phyloP scores from a whole-genome alignment of 768 basidiomycete genomes.

The Pleurotus pulmonarius region DNA sequence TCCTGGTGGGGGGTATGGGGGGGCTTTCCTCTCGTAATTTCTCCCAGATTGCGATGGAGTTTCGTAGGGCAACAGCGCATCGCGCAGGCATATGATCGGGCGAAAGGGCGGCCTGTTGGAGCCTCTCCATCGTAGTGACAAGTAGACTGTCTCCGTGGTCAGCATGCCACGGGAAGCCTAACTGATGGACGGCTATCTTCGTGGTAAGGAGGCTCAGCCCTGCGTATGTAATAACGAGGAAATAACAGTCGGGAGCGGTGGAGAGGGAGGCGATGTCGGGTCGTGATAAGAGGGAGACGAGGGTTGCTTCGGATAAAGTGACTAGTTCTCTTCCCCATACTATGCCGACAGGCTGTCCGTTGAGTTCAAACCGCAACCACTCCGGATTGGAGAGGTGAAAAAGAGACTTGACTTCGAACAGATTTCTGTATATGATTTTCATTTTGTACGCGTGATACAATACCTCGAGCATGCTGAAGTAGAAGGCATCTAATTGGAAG shows the following conservation, averaged over 20 bases:
- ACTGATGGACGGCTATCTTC: constrained; percentile 37
- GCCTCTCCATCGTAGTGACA: constrained; percentile 26
- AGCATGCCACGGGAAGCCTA: constrained; percentile 25
- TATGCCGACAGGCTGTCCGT: constrained; percentile 27
- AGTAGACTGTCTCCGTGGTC: constrained; percentile 36
- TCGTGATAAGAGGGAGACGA: constrained; percentile 27
- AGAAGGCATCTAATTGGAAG: constrained; percentile 36
- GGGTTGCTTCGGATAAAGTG: constrained; percentile 29
- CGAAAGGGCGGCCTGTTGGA: constrained; percentile 29
- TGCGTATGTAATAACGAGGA: constrained; percentile 28
- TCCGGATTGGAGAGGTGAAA: constrained; percentile 20
- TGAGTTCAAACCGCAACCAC: constrained; percentile 26
- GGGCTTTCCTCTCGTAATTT: neutral
- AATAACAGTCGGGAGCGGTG: constrained; percentile 36
- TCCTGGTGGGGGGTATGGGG: neutral
- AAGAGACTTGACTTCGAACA: constrained; percentile 19
- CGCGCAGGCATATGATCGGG: constrained; percentile 26
- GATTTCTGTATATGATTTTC: constrained; percentile 31
- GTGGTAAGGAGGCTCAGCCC: constrained; percentile 38
- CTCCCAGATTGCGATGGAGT: neutral
- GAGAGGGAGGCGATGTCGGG: constrained; percentile 29
- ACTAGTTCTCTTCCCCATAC: constrained; percentile 36
- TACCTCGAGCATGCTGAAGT: constrained; percentile 36
- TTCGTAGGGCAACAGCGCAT: neutral
- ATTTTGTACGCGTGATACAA: constrained; percentile 38